A percentile compares a stretch with the other conserved stretches of the same genome.
Conservation (phyloP, 208 protist species). For the Wallacemonas sp. region DNA sequence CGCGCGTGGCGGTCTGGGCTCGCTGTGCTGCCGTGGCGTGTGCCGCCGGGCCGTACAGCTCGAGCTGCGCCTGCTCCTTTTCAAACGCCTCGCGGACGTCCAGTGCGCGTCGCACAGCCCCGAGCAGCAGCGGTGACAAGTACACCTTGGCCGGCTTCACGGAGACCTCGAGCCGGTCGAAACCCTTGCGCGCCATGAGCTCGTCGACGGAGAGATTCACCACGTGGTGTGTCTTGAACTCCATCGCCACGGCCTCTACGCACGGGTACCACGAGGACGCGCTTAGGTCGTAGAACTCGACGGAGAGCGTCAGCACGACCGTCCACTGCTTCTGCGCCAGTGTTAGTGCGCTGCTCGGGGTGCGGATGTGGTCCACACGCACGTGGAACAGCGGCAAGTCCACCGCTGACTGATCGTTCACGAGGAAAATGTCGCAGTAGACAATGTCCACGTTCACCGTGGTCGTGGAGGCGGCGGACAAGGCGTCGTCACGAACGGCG, state of each 20-base stretch:
- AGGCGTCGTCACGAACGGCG: neutral
- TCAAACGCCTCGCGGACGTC: constrained; percentile 22
- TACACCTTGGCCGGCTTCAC: constrained; percentile 30
- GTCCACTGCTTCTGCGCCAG: constrained; percentile 23
- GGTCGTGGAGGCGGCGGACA: neutral
- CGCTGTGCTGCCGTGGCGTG: neutral
- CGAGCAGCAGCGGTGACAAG: constrained; percentile 32
- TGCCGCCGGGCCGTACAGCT: constrained; percentile 6
- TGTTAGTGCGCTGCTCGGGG: constrained; percentile 24
- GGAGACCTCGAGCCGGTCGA: constrained; percentile 20
- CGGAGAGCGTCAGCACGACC: constrained; percentile 23
- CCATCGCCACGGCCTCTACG: constrained; percentile 32
- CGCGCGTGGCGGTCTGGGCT: too few species aligned
- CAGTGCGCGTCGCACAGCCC: constrained; percentile 25
- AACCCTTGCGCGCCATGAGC: constrained; percentile 28
- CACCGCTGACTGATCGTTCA: constrained; percentile 44
- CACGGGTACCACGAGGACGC: constrained; percentile 41
- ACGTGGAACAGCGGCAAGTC: constrained; percentile 45
- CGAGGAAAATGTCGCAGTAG: constrained; percentile 28
- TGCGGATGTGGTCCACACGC: constrained; percentile 32
- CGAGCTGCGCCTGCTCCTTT: constrained; percentile 13
- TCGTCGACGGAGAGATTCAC: constrained; percentile 36
- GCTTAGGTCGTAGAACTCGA: constrained; percentile 43
- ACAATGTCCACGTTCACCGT: neutral
- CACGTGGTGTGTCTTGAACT: constrained; percentile 12